Evolutionary conservation across 2,329 filamentous ascomycete species (phyloP).

Genomic region (Colletotrichum sp.): DNA sequence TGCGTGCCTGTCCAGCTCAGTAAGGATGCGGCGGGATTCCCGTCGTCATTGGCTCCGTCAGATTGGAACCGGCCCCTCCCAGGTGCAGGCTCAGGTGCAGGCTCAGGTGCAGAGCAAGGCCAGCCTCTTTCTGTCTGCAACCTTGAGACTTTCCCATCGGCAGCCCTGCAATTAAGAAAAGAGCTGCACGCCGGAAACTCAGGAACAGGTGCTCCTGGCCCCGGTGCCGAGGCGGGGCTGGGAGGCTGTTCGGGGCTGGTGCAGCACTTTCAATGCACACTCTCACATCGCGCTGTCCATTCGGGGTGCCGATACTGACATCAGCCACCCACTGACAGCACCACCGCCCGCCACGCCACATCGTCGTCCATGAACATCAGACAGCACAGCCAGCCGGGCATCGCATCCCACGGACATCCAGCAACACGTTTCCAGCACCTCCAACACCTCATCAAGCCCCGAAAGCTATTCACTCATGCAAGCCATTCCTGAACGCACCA

Average conservation of each 20-base stretch:
- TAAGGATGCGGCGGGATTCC: background rate
- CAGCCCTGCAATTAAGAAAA: conserved; percentile 9
- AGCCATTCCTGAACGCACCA: background rate
- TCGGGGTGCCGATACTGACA: background rate
- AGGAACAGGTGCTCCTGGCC: conserved; percentile 1
- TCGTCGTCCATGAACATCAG: background rate
- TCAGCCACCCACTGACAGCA: background rate
- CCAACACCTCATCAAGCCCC: background rate
- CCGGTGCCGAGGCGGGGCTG: background rate
- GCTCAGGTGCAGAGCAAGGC: background rate
- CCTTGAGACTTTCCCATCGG: background rate
- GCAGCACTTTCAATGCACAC: background rate
- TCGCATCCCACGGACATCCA: background rate
- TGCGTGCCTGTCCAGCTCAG: background rate
- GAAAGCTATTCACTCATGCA: background rate
- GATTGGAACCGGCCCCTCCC: conserved; percentile 2
- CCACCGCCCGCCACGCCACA: background rate
- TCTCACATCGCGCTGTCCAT: too few species aligned
- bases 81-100: background rate
- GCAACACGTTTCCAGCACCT: background rate
- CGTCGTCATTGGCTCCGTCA: conserved; percentile 16
- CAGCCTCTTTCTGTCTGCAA: background rate
- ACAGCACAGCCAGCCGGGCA: background rate
- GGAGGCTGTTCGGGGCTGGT: conserved; percentile 3
- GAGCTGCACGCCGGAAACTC: background rate